Evolutionary conservation across 176 grass and related monocot species (phyloP).

Genomic region (Bromus sterilis): DNA sequence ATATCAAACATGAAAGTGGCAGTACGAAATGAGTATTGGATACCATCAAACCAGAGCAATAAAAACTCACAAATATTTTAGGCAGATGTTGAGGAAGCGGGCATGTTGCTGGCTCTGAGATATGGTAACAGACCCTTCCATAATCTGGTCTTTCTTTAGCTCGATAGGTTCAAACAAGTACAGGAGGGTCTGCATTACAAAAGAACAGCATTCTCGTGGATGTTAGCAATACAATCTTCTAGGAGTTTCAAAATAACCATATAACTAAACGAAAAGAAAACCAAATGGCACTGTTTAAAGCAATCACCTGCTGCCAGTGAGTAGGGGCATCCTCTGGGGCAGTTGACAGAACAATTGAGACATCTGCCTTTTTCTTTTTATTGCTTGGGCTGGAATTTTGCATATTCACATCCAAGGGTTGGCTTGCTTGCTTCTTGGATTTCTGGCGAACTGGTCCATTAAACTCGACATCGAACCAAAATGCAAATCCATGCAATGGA

Average conservation of each 20-base stretch:
- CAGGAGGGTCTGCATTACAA: constrained; percentile 56
- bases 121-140: constrained; percentile 92
- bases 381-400: constrained; percentile 33
- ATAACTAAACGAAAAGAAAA: neutral
- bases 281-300: neutral
- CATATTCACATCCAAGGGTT: constrained; percentile 21
- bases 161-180: constrained; percentile 91
- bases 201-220: neutral
- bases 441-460: constrained; percentile 56
- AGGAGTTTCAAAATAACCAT: neutral
- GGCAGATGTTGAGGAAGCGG: constrained; percentile 77
- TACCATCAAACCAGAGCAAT: neutral
- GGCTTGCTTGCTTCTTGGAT: constrained; percentile 42
- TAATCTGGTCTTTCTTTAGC: constrained; percentile 80
- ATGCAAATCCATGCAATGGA: constrained; percentile 95
- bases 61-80: constrained; percentile 75
- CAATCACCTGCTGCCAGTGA: constrained; percentile 92
- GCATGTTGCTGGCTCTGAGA: constrained; percentile 74
- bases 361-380: constrained; percentile 65
- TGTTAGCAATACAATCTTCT: neutral
- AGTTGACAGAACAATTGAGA: constrained; percentile 76
- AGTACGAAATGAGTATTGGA: neutral
- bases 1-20: neutral
- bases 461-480: constrained; percentile 99
- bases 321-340: constrained; percentile 90